Percentiles rank a stretch among this genome's conserved stretches.
These are phyloP conservation scores for Cerrena zonata DNA, from an alignment of 1,284 basidiomycete genomes.

Conservation along the genomic window DNA sequence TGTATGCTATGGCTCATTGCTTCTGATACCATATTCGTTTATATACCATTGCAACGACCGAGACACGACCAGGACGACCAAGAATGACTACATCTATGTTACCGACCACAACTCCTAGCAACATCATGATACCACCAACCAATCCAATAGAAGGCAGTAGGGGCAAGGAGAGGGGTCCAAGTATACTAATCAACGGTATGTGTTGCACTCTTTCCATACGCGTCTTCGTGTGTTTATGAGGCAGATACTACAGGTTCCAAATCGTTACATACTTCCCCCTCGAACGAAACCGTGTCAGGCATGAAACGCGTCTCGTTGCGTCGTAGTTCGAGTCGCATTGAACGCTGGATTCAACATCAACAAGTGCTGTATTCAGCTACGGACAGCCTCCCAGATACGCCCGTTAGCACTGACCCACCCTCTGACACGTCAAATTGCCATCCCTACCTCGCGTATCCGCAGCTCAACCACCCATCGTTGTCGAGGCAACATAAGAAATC, in stretches of 20 bases:
- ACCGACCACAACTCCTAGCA: not conserved
- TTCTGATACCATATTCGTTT: not conserved
- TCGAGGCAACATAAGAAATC: not conserved
- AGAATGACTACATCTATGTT: not conserved
- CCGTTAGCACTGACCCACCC: slow-evolving; percentile 19
- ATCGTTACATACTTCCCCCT: not conserved
- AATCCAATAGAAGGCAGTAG: slow-evolving; percentile 1
- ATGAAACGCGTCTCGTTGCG: slow-evolving; percentile 22
- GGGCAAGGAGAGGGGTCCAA: not conserved
- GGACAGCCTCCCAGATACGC: slow-evolving; percentile 4
- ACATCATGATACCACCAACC: not conserved
- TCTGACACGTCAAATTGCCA: slow-evolving; percentile 31
- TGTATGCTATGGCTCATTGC: slow-evolving; percentile 3
- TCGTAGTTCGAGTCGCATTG: slow-evolving; percentile 54
- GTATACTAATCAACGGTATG: not conserved
- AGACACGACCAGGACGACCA: slow-evolving; percentile 9
- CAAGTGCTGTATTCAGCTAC: slow-evolving; percentile 24
- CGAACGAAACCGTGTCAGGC: slow-evolving; percentile 2
- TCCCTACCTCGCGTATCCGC: slow-evolving; percentile 53
- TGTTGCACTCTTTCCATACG: not conserved
- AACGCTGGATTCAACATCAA: slow-evolving; percentile 66
- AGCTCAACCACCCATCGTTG: slow-evolving; percentile 30
- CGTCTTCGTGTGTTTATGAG: not conserved
- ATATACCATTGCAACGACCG: slow-evolving; percentile 9
- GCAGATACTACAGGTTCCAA: not conserved